These are phyloP conservation scores for Psidium friedrichsthalianum DNA, from an alignment of 345 rosid genomes.

Conservation along the genomic window DNA sequence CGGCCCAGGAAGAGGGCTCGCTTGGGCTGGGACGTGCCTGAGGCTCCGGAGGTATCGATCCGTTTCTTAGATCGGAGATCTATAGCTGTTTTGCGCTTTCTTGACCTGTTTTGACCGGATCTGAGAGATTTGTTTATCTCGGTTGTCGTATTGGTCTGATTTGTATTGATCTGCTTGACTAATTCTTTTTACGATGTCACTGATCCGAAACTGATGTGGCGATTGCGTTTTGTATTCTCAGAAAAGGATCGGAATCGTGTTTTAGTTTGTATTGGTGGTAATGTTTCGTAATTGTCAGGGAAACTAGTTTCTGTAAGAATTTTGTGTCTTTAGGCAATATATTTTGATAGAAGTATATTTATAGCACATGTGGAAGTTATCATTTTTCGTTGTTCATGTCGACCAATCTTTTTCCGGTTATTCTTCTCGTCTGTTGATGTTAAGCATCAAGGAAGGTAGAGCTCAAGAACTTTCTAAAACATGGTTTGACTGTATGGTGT, in stretches of 20 bases:
- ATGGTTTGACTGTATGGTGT: background rate
- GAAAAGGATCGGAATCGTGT: background rate
- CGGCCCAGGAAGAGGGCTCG: constrained; percentile 89
- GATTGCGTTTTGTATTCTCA: background rate
- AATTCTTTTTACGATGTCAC: background rate
- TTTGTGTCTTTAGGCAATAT: background rate
- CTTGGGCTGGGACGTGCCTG: constrained; percentile 83
- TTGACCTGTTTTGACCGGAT: background rate
- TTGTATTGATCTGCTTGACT: background rate
- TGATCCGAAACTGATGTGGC: background rate
- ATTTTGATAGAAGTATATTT: background rate
- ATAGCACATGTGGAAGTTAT: background rate
- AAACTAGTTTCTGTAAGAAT: background rate
- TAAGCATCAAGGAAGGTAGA: background rate
- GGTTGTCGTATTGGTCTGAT: background rate
- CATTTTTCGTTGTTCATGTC: background rate
- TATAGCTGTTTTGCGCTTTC: background rate
- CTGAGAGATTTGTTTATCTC: background rate
- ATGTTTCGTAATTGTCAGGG: background rate
- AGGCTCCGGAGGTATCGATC: constrained; percentile 47
- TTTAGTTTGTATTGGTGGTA: background rate
- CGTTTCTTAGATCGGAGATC: background rate
- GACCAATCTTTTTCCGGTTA: background rate
- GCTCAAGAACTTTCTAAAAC: background rate
- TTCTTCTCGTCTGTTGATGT: background rate